These are phyloP conservation scores for Musa balbisiana DNA, from an alignment of 202 grass and related monocot genomes.

Conservation along the genomic window DNA sequence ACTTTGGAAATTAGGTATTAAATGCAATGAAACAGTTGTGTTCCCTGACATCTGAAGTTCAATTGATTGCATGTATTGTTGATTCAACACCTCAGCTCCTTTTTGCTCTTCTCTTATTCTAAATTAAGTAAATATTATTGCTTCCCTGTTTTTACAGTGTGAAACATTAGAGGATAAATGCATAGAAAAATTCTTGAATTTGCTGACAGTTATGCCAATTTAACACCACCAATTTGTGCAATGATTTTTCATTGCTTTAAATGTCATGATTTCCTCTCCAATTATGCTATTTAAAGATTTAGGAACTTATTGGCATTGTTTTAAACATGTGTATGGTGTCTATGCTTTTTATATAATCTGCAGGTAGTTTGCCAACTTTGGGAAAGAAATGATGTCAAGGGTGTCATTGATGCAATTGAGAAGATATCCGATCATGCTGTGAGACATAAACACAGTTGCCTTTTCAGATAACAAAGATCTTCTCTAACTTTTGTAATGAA, in stretches of 20 bases:
- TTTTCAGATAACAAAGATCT: conserved; percentile 14
- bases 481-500: conserved; percentile 28
- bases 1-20: no score
- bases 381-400: conserved; percentile 77
- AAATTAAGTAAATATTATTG: not conserved
- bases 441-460: conserved; percentile 19
- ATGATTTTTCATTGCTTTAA: not conserved
- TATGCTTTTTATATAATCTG: conserved; percentile 11
- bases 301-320: not conserved
- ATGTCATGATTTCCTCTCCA: not conserved
- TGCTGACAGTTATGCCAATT: not conserved
- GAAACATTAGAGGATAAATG: no score
- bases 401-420: conserved; percentile 69
- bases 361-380: conserved; percentile 86
- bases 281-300: not conserved
- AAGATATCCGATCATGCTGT: conserved; percentile 97
- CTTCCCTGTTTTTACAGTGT: not conserved
- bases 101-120: not conserved
- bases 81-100: not conserved
- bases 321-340: not conserved
- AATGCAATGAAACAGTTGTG: no score
- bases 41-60: no score
- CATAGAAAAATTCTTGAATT: not conserved
- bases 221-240: not conserved
- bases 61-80: not conserved